Conservation (phyloP, 768 basidiomycete genomes). For the Boletus eberwhitei region DNA sequence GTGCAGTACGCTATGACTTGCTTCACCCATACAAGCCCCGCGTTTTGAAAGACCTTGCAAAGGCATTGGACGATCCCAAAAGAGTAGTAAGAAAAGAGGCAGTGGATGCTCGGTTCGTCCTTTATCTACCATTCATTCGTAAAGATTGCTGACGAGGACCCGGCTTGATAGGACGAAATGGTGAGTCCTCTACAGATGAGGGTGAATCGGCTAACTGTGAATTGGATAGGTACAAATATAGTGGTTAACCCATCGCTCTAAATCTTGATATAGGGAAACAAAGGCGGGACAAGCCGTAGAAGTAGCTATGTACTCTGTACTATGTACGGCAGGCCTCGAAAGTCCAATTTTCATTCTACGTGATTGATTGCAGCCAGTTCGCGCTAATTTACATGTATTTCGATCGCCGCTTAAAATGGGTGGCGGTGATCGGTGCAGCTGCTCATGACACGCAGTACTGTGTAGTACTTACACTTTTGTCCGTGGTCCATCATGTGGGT, state of each 20-base stretch:
- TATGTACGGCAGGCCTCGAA: too few species aligned
- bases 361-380: too few species aligned
- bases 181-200: constrained; percentile 2
- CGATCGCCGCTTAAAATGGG: constrained; percentile 19
- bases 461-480: neutral
- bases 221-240: constrained; percentile 28
- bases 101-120: constrained; percentile 66
- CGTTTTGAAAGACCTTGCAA: constrained; percentile 73
- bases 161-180: constrained; percentile 27
- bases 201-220: neutral
- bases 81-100: constrained; percentile 81
- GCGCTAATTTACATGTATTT: neutral
- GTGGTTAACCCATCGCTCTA: constrained; percentile 8
- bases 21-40: constrained; percentile 75
- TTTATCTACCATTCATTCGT: neutral
- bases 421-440: constrained; percentile 6
- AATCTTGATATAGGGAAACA: neutral
- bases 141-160: constrained; percentile 1
- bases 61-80: constrained; percentile 86
- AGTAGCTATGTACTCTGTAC: neutral
- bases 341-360: too few species aligned
- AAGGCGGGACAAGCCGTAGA: neutral
- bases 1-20: constrained; percentile 73
- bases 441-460: neutral
- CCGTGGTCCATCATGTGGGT: constrained; percentile 29